These are phyloP conservation scores for Russula sp. DNA, from an alignment of 768 basidiomycete species.

Conservation along the genomic window DNA sequence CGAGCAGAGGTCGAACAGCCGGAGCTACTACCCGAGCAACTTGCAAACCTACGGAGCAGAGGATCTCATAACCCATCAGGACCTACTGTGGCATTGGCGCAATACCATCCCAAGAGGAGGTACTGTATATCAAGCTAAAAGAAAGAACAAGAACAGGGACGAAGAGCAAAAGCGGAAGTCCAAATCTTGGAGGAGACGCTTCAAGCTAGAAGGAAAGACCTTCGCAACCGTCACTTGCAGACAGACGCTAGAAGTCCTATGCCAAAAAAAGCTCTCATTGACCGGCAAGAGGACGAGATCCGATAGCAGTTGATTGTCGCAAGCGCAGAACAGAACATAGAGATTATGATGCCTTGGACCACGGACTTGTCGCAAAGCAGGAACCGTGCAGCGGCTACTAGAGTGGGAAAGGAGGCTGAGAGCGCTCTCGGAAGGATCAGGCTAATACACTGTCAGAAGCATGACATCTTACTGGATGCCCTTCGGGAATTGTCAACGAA, in stretches of 20 bases:
- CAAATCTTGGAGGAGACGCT: background rate
- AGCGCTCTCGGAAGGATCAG: too few species aligned
- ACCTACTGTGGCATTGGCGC: background rate
- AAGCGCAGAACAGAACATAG: background rate
- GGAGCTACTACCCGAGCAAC: background rate
- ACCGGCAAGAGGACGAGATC: background rate
- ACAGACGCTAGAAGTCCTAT: slow-evolving; percentile 1
- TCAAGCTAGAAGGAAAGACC: background rate
- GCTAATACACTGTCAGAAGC: too few species aligned
- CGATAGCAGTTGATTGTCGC: background rate
- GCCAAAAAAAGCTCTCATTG: slow-evolving; percentile 4
- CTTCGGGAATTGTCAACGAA: too few species aligned
- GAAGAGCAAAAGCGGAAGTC: background rate
- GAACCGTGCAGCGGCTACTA: background rate
- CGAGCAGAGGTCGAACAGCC: background rate
- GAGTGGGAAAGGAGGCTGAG: background rate
- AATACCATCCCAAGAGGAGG: background rate
- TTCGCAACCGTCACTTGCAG: background rate
- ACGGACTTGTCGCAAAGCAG: background rate
- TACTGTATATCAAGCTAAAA: background rate
- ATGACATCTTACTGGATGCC: too few species aligned
- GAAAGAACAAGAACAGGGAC: slow-evolving; percentile 4
- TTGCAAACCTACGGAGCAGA: background rate
- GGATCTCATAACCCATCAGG: background rate
- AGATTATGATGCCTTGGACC: background rate